Evolutionary conservation across 2,329 filamentous ascomycete species (phyloP), one percentile per base, ranked within the genome.

Genomic region (Fusarium sp.): DNA sequence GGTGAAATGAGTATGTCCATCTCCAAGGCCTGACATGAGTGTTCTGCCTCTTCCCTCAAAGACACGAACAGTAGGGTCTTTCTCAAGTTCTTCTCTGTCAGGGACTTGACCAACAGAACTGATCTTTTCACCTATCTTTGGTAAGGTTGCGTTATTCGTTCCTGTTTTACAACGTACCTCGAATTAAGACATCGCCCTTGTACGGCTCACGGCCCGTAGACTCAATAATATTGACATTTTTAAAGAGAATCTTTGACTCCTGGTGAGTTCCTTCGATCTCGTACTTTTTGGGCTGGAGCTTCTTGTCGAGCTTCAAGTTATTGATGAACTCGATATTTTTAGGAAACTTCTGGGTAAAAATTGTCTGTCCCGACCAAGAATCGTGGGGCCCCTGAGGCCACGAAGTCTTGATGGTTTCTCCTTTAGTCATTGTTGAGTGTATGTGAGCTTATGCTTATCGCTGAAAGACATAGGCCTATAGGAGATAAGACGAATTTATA

Each of bases 21-120:
- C 67, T 40, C 67, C 64, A 2, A 62, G 44, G 3, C 64, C 60
- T 6, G 64, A 70, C 64, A 68, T 70, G 8, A 68, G 57, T 14
- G 64, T 68, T 20, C 67, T 51, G 5, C 67, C 65, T 32, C 45
- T 45, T 2, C 64, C 67, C 6, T 68, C 47, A 9, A 70, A 56
- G 2, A 70, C 50, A 3, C 60, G 45, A 16, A 70, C 60, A 5
- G 34, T 16, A 8, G 24, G 25, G 24, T 43, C 34, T 42, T 42
- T 38, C 11, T 42, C 24, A 22, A 53, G 32, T 20, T 22, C n/a
- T 20, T n/a, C 18, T 25, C 20, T 53, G 12, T 43, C 22, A 5
- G 50, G 34, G 6, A 53, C 25, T 16, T 53, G 18, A 20, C 50
- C 50, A 43, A 53, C 34, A 20, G 50, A 34, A 42, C 5, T 29